Evolutionary conservation across 345 rosid genomes (phyloP).

Genomic region (Citrus mangshanensis): DNA sequence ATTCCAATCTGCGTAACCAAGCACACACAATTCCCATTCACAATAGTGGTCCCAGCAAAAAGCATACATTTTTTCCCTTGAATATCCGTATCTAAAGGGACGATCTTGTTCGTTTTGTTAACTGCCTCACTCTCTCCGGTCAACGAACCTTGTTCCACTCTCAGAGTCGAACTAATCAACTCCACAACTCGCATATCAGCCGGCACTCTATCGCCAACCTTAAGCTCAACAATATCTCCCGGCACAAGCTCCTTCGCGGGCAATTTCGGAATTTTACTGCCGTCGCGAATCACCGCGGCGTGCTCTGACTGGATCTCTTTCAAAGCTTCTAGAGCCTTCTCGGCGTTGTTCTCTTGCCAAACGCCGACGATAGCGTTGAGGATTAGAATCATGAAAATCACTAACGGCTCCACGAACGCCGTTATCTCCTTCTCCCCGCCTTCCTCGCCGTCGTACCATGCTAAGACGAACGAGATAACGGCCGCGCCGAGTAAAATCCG

Average conservation of each 20-base stretch:
- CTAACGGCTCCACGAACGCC: slow-evolving; percentile 69
- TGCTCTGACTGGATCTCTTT: slow-evolving; percentile 74
- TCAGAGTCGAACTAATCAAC: slow-evolving; percentile 58
- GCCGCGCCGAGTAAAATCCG: slow-evolving; percentile 59
- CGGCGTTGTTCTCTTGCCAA: slow-evolving; percentile 73
- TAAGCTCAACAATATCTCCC: slow-evolving; percentile 60
- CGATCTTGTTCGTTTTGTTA: slow-evolving; percentile 46
- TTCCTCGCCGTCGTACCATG: slow-evolving; percentile 58
- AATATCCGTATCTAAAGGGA: slow-evolving; percentile 43
- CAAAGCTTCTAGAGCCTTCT: slow-evolving; percentile 70
- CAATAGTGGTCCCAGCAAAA: slow-evolving; percentile 68
- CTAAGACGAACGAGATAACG: slow-evolving; percentile 55
- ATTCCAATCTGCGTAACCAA: slow-evolving; percentile 64
- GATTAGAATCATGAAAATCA: slow-evolving; percentile 64
- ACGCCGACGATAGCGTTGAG: slow-evolving; percentile 63
- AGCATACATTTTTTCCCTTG: slow-evolving; percentile 66
- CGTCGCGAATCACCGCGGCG: slow-evolving; percentile 52
- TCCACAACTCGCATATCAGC: slow-evolving; percentile 63
- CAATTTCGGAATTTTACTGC: slow-evolving; percentile 31
- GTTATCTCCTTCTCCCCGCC: slow-evolving; percentile 64
- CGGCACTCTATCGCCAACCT: slow-evolving; percentile 72
- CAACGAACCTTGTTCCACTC: slow-evolving; percentile 65
- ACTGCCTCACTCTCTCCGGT: slow-evolving; percentile 77
- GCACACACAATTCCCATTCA: slow-evolving; percentile 58
- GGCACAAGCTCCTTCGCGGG: slow-evolving; percentile 63